phyloP scores from a whole-genome alignment of 768 basidiomycete genomes.

The Lactarius vividus region DNA sequence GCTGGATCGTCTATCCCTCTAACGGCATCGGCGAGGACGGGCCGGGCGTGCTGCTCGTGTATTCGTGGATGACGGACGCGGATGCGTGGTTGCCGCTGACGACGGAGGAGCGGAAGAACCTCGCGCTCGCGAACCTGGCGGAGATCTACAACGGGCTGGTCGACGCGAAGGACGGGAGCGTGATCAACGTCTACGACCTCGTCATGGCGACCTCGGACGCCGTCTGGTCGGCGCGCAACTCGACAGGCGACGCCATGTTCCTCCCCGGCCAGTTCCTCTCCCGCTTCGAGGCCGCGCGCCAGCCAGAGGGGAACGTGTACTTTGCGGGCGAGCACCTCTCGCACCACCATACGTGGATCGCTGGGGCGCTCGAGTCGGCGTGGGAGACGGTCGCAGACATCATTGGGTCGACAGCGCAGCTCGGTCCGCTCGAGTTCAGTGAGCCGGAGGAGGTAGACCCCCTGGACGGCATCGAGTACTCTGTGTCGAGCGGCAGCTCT shows the following conservation, averaged over 20 bases:
- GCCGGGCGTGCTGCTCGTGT: constrained; percentile 32
- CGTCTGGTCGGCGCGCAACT: constrained; percentile 30
- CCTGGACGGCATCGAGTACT: neutral
- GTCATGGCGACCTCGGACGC: constrained; percentile 29
- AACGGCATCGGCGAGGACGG: constrained; percentile 27
- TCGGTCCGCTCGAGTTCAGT: neutral
- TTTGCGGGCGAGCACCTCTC: constrained; percentile 34
- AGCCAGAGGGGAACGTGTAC: constrained; percentile 30
- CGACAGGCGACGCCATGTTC: constrained; percentile 36
- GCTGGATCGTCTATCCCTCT: constrained; percentile 27
- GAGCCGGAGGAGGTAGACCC: neutral
- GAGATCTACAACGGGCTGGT: constrained; percentile 27
- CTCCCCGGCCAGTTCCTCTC: constrained; percentile 32
- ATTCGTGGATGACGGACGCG: constrained; percentile 33
- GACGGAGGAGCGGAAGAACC: constrained; percentile 24
- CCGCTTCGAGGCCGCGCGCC: constrained; percentile 28
- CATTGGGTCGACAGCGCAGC: constrained; percentile 12
- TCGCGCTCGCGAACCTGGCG: constrained; percentile 29
- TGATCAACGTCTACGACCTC: constrained; percentile 28
- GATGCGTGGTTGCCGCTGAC: constrained; percentile 28
- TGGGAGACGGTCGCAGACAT: constrained; percentile 17
- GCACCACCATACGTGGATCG: constrained; percentile 34
- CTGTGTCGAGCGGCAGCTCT: neutral
- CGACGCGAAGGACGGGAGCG: constrained; percentile 19
- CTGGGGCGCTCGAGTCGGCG: constrained; percentile 30